Evolutionary conservation across 2,329 filamentous ascomycete species (phyloP).

Genomic region (Cladosporium sp.): DNA sequence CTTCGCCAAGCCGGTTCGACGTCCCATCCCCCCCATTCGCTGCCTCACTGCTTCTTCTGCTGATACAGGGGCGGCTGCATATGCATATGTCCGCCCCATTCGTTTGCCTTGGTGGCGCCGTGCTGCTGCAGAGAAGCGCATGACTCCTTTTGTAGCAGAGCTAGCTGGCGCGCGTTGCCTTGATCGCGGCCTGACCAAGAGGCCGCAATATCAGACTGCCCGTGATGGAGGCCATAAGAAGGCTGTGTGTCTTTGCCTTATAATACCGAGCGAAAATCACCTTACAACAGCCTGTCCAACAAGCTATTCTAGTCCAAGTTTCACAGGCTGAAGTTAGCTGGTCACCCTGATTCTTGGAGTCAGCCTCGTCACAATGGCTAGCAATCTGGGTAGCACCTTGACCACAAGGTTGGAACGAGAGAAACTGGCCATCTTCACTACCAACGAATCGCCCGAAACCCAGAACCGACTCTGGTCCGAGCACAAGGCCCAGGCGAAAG

Average conservation of each 20-base stretch:
- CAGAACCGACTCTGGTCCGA: conserved; percentile 32
- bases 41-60: neutral
- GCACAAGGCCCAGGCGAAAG: conserved; percentile 9
- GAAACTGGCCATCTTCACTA: conserved; percentile 31
- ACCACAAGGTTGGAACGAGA: conserved; percentile 26
- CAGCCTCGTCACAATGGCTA: neutral
- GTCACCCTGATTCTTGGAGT: too few relatives aligned
- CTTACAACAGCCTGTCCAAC: too few relatives aligned
- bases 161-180: too few relatives aligned
- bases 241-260: too few relatives aligned
- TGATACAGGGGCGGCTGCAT: too few relatives aligned
- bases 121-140: neutral
- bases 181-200: too few relatives aligned
- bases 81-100: neutral
- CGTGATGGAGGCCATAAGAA: too few relatives aligned
- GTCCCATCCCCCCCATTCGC: neutral
- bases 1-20: neutral
- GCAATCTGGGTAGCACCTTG: neutral
- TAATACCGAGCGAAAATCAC: too few relatives aligned
- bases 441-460: conserved; percentile 29
- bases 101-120: conserved; percentile 5
- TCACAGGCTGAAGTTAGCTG: neutral
- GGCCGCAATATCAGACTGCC: too few relatives aligned
- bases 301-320: neutral
- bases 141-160: neutral